Evolutionary conservation across 768 basidiomycete genomes (phyloP).

Genomic region (Trichaptum fuscoviolaceum): DNA sequence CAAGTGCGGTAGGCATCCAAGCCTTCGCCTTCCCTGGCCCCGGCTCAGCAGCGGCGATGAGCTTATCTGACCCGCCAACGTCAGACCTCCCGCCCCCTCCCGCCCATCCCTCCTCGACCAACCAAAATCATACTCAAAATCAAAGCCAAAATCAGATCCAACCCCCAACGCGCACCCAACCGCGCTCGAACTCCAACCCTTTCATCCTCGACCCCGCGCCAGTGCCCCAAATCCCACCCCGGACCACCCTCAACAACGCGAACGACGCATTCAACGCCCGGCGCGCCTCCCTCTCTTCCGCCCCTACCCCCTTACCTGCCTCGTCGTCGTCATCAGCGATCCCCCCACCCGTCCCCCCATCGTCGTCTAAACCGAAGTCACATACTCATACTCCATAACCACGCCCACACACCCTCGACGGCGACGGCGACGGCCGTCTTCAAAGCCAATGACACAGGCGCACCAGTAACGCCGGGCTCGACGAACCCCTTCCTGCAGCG

Average conservation of each 20-base stretch:
- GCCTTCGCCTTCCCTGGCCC: background rate
- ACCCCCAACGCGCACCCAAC: conserved; percentile 13
- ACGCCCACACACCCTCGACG: too few species aligned
- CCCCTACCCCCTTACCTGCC: conserved; percentile 2
- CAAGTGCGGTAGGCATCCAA: background rate
- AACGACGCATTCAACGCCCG: conserved; percentile 19
- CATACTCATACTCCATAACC: too few species aligned
- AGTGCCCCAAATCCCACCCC: conserved; percentile 37
- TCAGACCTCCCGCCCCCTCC: conserved; percentile 18
- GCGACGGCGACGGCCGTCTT: background rate
- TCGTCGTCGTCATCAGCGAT: background rate
- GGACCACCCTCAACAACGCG: conserved; percentile 38
- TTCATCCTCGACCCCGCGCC: conserved; percentile 51
- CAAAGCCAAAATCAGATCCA: conserved; percentile 12
- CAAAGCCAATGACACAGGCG: background rate
- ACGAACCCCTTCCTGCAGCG: conserved; percentile 18
- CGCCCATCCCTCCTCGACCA: conserved; percentile 9
- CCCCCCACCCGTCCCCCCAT: background rate
- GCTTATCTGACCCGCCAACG: conserved; percentile 1
- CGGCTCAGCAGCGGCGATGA: too few species aligned
- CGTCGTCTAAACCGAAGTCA: background rate
- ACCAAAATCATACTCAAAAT: conserved; percentile 5
- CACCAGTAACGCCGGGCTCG: conserved; percentile 3
- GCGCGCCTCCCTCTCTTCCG: conserved; percentile 15
- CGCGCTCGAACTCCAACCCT: conserved; percentile 31